These are phyloP conservation scores for Fusarium graminum DNA, from an alignment of 2,329 filamentous ascomycete species.

Conservation along the genomic window DNA sequence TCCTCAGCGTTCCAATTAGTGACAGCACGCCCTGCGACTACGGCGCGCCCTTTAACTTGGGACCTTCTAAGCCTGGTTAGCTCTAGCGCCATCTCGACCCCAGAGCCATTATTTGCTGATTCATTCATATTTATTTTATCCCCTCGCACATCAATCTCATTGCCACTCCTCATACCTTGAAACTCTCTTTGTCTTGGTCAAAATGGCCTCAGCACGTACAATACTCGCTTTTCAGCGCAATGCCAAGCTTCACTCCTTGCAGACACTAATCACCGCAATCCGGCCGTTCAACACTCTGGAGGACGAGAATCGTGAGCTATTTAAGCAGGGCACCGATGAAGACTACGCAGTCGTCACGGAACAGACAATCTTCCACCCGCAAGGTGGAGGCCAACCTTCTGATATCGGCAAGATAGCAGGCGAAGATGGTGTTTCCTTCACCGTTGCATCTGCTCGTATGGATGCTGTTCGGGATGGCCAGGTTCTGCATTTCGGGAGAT, in stretches of 20 bases:
- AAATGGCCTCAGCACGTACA: constrained; percentile 43
- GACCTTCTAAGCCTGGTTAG: background rate
- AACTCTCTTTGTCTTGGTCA: background rate
- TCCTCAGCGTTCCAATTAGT: constrained; percentile 7
- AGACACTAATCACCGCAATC: constrained; percentile 61
- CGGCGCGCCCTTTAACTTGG: background rate
- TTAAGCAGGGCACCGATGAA: constrained; percentile 66
- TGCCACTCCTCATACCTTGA: no score
- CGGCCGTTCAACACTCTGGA: constrained; percentile 64
- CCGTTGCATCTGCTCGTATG: constrained; percentile 69
- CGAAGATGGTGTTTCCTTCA: constrained; percentile 55
- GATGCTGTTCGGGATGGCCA: constrained; percentile 63
- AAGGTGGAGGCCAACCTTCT: constrained; percentile 80
- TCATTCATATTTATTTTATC: background rate
- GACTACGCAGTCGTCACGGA: constrained; percentile 71
- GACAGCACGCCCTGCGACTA: constrained; percentile 6
- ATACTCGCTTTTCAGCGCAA: constrained; percentile 60
- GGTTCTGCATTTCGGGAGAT: constrained; percentile 76
- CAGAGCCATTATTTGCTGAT: background rate
- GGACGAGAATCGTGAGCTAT: constrained; percentile 65
- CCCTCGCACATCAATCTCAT: background rate
- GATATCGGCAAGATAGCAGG: constrained; percentile 71
- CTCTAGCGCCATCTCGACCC: background rate
- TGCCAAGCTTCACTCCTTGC: constrained; percentile 58
- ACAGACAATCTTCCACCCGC: constrained; percentile 80